Conservation (phyloP, 345 rosid species). For the Geranium rotundifolium region DNA sequence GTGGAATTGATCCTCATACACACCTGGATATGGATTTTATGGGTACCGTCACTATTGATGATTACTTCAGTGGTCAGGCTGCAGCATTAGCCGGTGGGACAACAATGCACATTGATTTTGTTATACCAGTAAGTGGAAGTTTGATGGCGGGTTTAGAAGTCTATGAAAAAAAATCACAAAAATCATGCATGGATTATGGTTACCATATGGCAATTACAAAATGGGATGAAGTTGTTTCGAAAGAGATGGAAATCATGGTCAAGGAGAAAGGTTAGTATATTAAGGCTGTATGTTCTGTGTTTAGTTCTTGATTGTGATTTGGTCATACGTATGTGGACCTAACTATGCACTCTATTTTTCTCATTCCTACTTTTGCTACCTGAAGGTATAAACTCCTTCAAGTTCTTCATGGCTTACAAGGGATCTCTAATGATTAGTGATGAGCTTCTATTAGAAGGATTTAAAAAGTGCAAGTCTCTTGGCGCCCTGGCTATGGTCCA, state of each 20-base stretch:
- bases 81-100: conserved; percentile 99
- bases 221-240: conserved; percentile 74
- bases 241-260: conserved; percentile 84
- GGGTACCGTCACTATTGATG: conserved; percentile 71
- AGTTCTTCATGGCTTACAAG: conserved; percentile 92
- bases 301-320: not conserved
- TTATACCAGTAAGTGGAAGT: conserved; percentile 71
- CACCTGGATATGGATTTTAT: conserved; percentile 75
- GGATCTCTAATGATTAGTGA: conserved; percentile 74
- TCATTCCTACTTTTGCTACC: conserved; percentile 6
- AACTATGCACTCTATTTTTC: not conserved
- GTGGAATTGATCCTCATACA: conserved; percentile 94
- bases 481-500: conserved; percentile 99
- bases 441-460: conserved; percentile 73
- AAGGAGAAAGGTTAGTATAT: conserved; percentile 57
- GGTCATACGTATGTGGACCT: not conserved
- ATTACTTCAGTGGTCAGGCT: conserved; percentile 95
- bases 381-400: conserved; percentile 94
- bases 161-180: conserved; percentile 58
- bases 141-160: conserved; percentile 62
- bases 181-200: conserved; percentile 91
- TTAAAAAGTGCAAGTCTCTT: conserved; percentile 77
- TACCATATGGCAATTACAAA: conserved; percentile 93
- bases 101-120: conserved; percentile 94
- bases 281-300: conserved; percentile 2